These are phyloP conservation scores for Alternaria solani DNA, from an alignment of 2,329 filamentous ascomycete species.

Conservation along the genomic window DNA sequence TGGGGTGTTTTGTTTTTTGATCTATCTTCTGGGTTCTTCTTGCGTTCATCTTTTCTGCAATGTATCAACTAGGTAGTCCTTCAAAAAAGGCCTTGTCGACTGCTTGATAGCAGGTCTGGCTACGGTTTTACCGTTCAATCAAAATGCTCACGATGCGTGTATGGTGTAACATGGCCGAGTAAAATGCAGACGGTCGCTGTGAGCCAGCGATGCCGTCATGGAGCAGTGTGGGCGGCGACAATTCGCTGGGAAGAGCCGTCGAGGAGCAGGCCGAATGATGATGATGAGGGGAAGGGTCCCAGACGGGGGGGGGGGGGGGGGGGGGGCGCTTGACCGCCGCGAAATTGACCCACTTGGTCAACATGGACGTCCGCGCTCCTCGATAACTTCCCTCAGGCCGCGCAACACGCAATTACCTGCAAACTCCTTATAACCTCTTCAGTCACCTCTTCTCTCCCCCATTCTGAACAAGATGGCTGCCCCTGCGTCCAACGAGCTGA, in stretches of 20 bases:
- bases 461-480: constrained; percentile 41
- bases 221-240: constrained; percentile 8
- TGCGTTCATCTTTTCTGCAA: constrained; percentile 34
- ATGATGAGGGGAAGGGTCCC: constrained; percentile 20
- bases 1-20: constrained; percentile 18
- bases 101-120: constrained; percentile 28
- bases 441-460: constrained; percentile 13
- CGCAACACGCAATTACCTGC: constrained; percentile 14
- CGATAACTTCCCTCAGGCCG: constrained; percentile 20
- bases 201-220: constrained; percentile 22
- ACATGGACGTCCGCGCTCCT: constrained; percentile 31
- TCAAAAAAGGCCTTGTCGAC: constrained; percentile 37
- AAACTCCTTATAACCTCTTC: constrained; percentile 5
- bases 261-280: constrained; percentile 10
- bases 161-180: constrained; percentile 3
- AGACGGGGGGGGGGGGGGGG: too few species aligned
- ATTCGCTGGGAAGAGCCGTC: constrained; percentile 16
- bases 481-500: constrained; percentile 45
- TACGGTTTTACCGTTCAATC: constrained; percentile 28
- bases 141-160: constrained; percentile 9
- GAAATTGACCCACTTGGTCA: constrained; percentile 36
- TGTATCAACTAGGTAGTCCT: constrained; percentile 47
- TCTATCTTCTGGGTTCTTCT: constrained; percentile 24
- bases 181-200: neutral
- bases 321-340: constrained; percentile 29